Percentiles rank a stretch among this genome's conserved stretches.
Conservation (phyloP, 176 grass and related monocot genomes). For the Stipa capillata region DNA sequence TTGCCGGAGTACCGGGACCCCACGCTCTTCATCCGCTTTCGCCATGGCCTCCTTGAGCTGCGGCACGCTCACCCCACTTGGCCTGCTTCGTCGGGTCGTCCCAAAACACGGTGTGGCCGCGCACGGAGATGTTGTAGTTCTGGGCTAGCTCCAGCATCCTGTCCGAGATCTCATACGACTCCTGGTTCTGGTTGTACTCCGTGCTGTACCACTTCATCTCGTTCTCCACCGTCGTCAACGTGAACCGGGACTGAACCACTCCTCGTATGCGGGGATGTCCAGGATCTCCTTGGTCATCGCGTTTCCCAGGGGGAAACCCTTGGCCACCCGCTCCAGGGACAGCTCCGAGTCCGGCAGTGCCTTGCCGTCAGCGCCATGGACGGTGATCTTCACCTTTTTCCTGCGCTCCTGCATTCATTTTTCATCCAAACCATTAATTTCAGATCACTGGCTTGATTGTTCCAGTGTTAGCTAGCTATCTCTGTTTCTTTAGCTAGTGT, state of each 20-base stretch:
- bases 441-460: neutral
- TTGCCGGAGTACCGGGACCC: slow-evolving; percentile 43
- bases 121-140: slow-evolving; percentile 15
- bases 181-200: slow-evolving; percentile 24
- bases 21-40: slow-evolving; percentile 30
- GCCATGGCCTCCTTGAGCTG: slow-evolving; percentile 35
- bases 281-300: slow-evolving; percentile 66
- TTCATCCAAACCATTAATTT: neutral
- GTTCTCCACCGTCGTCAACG: slow-evolving; percentile 64
- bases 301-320: slow-evolving; percentile 56
- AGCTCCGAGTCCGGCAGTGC: slow-evolving; percentile 31
- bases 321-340: slow-evolving; percentile 11
- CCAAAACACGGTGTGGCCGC: slow-evolving; percentile 80
- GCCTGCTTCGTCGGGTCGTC: slow-evolving; percentile 32
- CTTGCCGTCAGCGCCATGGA: slow-evolving; percentile 7
- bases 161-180: slow-evolving; percentile 42
- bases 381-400: slow-evolving; percentile 32
- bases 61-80: neutral
- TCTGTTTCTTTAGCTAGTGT: neutral
- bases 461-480: neutral
- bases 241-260: slow-evolving; percentile 68
- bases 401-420: slow-evolving; percentile 11
- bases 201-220: slow-evolving; percentile 90
- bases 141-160: slow-evolving; percentile 49
- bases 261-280: slow-evolving; percentile 38